A percentile compares a stretch with the other conserved stretches of the same genome.
Evolutionary conservation across 2,329 filamentous ascomycete species (phyloP).

Genomic region (Colletotrichum sojae): DNA sequence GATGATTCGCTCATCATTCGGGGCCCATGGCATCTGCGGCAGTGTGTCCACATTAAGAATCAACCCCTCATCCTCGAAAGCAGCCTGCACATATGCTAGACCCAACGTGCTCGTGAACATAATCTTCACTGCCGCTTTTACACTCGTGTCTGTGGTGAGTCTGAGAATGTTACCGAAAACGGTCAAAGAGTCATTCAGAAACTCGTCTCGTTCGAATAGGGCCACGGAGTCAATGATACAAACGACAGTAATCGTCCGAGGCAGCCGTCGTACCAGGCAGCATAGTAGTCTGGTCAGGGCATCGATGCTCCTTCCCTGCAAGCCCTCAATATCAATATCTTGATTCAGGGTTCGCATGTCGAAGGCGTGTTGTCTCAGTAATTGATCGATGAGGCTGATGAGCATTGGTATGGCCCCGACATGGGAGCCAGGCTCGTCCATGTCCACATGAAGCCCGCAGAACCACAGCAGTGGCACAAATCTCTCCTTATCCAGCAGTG

Average conservation of each 20-base stretch:
- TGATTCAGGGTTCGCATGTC: conserved; percentile 6
- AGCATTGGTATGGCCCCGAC: conserved; percentile 18
- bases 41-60: conserved; percentile 40
- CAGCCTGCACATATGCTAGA: conserved; percentile 9
- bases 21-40: conserved; percentile 30
- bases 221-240: neutral
- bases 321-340: neutral
- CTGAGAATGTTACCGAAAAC: neutral
- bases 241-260: neutral
- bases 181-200: neutral
- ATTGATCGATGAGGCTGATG: conserved; percentile 33
- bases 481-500: neutral
- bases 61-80: conserved; percentile 38
- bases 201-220: neutral
- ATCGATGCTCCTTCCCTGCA: neutral
- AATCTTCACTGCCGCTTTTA: conserved; percentile 36
- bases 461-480: neutral
- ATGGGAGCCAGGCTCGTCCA: neutral
- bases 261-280: neutral
- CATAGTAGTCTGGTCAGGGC: neutral
- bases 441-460: neutral
- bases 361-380: conserved; percentile 32
- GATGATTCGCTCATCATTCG: conserved; percentile 1
- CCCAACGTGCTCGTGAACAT: conserved; percentile 41
- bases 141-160: neutral